Evolutionary conservation across 768 basidiomycete genomes (phyloP).

Genomic region (Coprinopsis marcescibilis): DNA sequence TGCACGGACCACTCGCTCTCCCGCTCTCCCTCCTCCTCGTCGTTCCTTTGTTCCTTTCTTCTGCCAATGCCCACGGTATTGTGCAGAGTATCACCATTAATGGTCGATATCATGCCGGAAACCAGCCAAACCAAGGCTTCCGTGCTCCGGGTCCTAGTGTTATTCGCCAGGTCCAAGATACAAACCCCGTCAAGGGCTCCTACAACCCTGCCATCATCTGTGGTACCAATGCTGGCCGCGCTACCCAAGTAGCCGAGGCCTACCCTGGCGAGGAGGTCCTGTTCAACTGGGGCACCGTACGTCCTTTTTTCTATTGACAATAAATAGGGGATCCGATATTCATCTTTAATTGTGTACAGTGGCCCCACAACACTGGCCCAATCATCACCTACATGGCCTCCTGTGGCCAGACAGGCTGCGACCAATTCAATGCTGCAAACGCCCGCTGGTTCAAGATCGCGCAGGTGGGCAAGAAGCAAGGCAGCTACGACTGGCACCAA

Average conservation of each 20-base stretch:
- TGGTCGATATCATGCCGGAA: conserved; percentile 33
- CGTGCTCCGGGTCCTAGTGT: conserved; percentile 20
- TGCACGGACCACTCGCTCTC: background rate
- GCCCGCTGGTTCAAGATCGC: conserved; percentile 75
- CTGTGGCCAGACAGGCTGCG: conserved; percentile 53
- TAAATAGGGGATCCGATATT: conserved; percentile 24
- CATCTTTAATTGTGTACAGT: conserved; percentile 21
- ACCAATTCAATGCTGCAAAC: conserved; percentile 48
- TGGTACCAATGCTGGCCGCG: conserved; percentile 47
- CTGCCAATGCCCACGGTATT: conserved; percentile 41
- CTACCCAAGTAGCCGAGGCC: conserved; percentile 44
- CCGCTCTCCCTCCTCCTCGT: conserved; percentile 26
- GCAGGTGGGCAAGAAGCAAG: conserved; percentile 38
- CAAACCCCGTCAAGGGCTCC: conserved; percentile 48
- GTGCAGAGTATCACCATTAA: conserved; percentile 34
- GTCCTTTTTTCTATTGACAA: conserved; percentile 14
- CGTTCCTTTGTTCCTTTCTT: conserved; percentile 12
- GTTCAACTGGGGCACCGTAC: conserved; percentile 48
- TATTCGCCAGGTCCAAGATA: conserved; percentile 30
- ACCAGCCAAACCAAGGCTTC: conserved; percentile 19
- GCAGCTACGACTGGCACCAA: conserved; percentile 44
- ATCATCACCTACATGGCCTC: conserved; percentile 70
- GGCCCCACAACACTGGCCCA: conserved; percentile 57
- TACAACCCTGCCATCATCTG: conserved; percentile 53
- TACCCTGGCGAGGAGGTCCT: conserved; percentile 52